Conservation (phyloP, 306 rosid species). For the Dalbergia cochinchinensis region DNA sequence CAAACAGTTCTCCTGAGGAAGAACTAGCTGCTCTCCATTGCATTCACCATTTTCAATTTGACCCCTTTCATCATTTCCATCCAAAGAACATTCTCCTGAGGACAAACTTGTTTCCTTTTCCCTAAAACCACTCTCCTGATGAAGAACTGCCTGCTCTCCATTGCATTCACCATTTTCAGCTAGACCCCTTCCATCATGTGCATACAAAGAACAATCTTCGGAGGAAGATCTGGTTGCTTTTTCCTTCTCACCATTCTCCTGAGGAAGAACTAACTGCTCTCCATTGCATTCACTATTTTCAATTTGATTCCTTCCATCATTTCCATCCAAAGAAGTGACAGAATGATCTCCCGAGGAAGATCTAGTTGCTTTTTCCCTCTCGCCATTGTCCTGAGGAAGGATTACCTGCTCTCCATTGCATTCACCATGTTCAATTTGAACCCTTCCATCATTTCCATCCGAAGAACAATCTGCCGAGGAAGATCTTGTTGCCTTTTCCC, state of each 20-base stretch:
- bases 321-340: conserved; percentile 37
- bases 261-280: not conserved
- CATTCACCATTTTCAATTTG: conserved; percentile 37
- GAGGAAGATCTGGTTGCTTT: conserved; percentile 48
- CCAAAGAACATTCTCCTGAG: not conserved
- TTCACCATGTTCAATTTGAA: too few relatives aligned
- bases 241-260: not conserved
- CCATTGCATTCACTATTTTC: conserved; percentile 35
- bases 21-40: conserved; percentile 13
- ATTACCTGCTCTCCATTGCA: too few relatives aligned
- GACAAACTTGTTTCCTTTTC: too few relatives aligned
- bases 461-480: too few relatives aligned
- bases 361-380: not conserved
- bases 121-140: too few relatives aligned
- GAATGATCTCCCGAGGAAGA: conserved; percentile 28
- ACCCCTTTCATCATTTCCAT: conserved; percentile 46
- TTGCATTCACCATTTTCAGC: too few relatives aligned
- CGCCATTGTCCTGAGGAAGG: conserved; percentile 24
- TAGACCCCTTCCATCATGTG: not conserved
- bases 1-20: conserved; percentile 1
- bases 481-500: conserved; percentile 39
- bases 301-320: conserved; percentile 42
- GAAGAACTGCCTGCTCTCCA: too few relatives aligned
- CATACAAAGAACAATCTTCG: too few relatives aligned
- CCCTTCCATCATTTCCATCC: too few relatives aligned